phyloP scores from a whole-genome alignment of 129 eudicot species.

The Daucus carota region DH1_v3.0 NC_030383.2:7652501-7653000 shows the following conservation, averaged over 20 bases:
- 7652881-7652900: background rate
- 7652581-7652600: background rate
- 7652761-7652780: background rate
- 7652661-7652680: no score
- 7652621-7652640: background rate
- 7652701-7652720: no score
- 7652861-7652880: background rate
- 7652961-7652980: background rate
- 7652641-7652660: no score
- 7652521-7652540: background rate
- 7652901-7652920: background rate
- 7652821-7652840: background rate
- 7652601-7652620: background rate
- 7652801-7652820: background rate
- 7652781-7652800: background rate
- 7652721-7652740: no score
- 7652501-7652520: constrained; percentile 11
- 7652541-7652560: background rate
- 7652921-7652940: background rate
- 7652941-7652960: background rate
- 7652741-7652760: background rate
- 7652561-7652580: background rate
- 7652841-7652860: background rate
- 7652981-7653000: background rate
- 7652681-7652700: no score